Percentiles rank a stretch among this genome's conserved stretches.
These are phyloP conservation scores for Cystobasidiopsis lactophilus DNA, from an alignment of 768 basidiomycete species.

Conservation along the genomic window DNA sequence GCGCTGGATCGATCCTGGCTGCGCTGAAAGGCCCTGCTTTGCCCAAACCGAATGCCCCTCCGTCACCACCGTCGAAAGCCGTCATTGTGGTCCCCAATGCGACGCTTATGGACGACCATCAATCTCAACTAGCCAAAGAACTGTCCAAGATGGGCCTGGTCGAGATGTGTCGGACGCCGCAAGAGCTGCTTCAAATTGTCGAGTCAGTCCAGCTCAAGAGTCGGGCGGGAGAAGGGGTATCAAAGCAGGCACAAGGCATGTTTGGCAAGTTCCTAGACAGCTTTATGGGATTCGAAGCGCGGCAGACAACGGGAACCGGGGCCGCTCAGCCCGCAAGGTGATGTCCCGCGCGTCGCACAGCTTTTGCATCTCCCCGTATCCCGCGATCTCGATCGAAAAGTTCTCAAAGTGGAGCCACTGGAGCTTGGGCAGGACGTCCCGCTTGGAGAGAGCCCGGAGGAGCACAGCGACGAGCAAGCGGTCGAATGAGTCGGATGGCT, in stretches of 20 bases:
- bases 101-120: constrained; percentile 76
- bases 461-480: too few relatives aligned
- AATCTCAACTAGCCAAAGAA: constrained; percentile 59
- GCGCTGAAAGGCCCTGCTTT: constrained; percentile 38
- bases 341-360: too few relatives aligned
- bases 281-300: not conserved
- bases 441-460: too few relatives aligned
- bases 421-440: too few relatives aligned
- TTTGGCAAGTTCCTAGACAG: not conserved
- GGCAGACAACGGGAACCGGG: too few relatives aligned
- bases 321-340: too few relatives aligned
- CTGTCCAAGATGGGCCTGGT: constrained; percentile 25
- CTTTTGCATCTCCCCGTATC: too few relatives aligned
- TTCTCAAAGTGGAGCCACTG: too few relatives aligned
- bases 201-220: not conserved
- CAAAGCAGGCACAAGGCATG: not conserved
- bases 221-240: not conserved
- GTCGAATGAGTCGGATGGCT: too few relatives aligned
- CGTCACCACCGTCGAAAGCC: constrained; percentile 32
- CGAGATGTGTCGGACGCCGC: not conserved
- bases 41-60: constrained; percentile 5
- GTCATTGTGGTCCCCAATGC: constrained; percentile 77
- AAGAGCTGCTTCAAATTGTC: not conserved
- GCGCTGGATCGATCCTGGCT: constrained; percentile 83
- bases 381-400: too few relatives aligned